These are phyloP conservation scores for Yamadazyma sp. DNA, from an alignment of 1,139 yeast genomes.

Conservation along the genomic window DNA sequence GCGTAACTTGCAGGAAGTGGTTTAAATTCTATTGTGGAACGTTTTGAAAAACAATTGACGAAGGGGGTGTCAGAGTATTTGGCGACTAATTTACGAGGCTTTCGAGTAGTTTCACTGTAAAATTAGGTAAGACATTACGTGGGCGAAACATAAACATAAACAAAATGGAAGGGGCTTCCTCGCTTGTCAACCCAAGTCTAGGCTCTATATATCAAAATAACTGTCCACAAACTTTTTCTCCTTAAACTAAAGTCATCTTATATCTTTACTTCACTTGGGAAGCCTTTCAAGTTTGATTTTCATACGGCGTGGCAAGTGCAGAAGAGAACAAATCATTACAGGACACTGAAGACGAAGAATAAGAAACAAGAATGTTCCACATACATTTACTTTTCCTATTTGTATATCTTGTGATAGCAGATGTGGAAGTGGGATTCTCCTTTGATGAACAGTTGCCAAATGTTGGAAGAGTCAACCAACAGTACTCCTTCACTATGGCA, in stretches of 20 bases:
- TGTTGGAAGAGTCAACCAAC: slow-evolving; percentile 69
- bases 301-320: background rate
- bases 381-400: slow-evolving; percentile 11
- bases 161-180: background rate
- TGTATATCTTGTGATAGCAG: slow-evolving; percentile 14
- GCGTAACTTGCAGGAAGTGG: background rate
- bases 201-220: slow-evolving; percentile 4
- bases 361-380: slow-evolving; percentile 5
- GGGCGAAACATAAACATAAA: slow-evolving; percentile 1
- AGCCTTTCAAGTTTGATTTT: background rate
- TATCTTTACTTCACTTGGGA: background rate
- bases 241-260: background rate
- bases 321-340: background rate
- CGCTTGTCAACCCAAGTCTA: background rate
- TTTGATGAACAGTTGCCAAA: slow-evolving; percentile 82
- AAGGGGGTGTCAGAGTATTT: slow-evolving; percentile 1
- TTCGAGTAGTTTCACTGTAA: background rate
- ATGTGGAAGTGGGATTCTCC: slow-evolving; percentile 69
- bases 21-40: slow-evolving; percentile 1
- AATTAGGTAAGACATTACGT: background rate
- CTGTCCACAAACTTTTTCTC: slow-evolving; percentile 1
- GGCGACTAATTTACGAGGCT: background rate
- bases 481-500: slow-evolving; percentile 69
- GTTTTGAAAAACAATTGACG: slow-evolving; percentile 1
- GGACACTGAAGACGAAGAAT: background rate